phyloP scores from a whole-genome alignment of 2,329 filamentous ascomycete genomes.

The Cadophora sp. region DNA sequence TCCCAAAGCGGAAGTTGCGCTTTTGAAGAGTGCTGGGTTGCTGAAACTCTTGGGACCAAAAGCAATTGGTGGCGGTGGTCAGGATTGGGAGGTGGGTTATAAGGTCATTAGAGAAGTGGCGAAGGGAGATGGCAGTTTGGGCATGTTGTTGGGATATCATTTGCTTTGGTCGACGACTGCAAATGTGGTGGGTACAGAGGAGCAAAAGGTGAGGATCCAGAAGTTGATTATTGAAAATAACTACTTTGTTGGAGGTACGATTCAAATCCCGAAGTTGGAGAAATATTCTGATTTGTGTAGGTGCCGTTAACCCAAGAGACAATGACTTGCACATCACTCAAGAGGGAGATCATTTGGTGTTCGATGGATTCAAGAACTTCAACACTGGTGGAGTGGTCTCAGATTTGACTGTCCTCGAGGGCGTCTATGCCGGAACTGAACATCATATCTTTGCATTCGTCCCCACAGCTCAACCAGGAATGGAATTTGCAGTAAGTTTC shows the following conservation, averaged over 20 bases:
- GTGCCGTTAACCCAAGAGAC: constrained; percentile 71
- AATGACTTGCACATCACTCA: constrained; percentile 63
- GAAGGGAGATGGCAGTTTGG: constrained; percentile 68
- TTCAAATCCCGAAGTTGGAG: not conserved
- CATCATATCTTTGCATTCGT: constrained; percentile 70
- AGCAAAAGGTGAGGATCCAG: constrained; percentile 64
- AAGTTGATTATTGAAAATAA: constrained; percentile 67
- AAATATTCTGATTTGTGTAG: constrained; percentile 25
- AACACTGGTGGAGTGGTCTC: constrained; percentile 72
- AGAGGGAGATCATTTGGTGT: constrained; percentile 61
- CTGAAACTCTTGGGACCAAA: constrained; percentile 57
- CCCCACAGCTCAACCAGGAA: constrained; percentile 62
- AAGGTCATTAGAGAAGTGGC: constrained; percentile 67
- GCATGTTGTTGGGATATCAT: constrained; percentile 71
- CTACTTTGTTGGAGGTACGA: constrained; percentile 65
- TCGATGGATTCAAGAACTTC: constrained; percentile 69
- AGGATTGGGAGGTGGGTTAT: constrained; percentile 62
- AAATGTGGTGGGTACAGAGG: constrained; percentile 63
- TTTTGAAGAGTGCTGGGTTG: constrained; percentile 59
- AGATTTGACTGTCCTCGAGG: constrained; percentile 70
- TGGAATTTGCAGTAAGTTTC: constrained; percentile 53
- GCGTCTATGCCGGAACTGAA: constrained; percentile 62
- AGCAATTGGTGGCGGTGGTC: constrained; percentile 59
- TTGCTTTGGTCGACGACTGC: constrained; percentile 68
- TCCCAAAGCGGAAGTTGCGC: constrained; percentile 56